phyloP scores from a whole-genome alignment of 2,329 filamentous ascomycete species.

The Microdochium paspali region DNA sequence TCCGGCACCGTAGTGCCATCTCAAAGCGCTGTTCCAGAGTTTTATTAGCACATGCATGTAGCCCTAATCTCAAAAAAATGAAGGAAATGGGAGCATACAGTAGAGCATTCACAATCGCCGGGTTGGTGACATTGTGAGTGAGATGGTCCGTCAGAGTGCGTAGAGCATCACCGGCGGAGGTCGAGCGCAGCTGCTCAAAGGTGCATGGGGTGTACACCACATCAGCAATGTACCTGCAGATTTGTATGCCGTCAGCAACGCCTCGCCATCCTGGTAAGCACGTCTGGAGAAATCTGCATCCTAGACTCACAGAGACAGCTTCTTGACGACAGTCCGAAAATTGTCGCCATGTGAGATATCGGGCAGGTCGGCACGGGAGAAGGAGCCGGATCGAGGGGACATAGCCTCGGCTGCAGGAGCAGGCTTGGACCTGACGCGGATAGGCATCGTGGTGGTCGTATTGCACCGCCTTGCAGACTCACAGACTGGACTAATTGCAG shows the following conservation, averaged over 20 bases:
- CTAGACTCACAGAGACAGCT: constrained; percentile 48
- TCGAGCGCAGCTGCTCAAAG: constrained; percentile 66
- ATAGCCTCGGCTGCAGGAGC: constrained; percentile 19
- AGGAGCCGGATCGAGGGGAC: constrained; percentile 17
- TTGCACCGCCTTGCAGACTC: no score
- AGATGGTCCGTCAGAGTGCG: constrained; percentile 55
- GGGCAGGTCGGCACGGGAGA: constrained; percentile 30
- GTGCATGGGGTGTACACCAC: constrained; percentile 55
- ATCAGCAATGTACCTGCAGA: constrained; percentile 48
- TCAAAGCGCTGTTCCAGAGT: constrained; percentile 48
- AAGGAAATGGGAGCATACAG: constrained; percentile 41
- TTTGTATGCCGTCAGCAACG: constrained; percentile 5
- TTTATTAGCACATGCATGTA: neutral
- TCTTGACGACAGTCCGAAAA: constrained; percentile 57
- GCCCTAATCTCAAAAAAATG: neutral
- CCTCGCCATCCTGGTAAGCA: neutral
- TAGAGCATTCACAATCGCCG: constrained; percentile 61
- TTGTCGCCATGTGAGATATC: constrained; percentile 47
- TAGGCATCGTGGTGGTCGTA: constrained; percentile 18
- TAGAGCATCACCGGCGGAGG: constrained; percentile 49
- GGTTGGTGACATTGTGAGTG: constrained; percentile 53
- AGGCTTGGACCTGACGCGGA: constrained; percentile 24
- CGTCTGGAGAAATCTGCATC: neutral
- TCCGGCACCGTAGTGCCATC: constrained; percentile 61
- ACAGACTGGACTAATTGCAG: no score